Conservation (phyloP, 345 rosid genomes). For the Litchi chinensis region DNA sequence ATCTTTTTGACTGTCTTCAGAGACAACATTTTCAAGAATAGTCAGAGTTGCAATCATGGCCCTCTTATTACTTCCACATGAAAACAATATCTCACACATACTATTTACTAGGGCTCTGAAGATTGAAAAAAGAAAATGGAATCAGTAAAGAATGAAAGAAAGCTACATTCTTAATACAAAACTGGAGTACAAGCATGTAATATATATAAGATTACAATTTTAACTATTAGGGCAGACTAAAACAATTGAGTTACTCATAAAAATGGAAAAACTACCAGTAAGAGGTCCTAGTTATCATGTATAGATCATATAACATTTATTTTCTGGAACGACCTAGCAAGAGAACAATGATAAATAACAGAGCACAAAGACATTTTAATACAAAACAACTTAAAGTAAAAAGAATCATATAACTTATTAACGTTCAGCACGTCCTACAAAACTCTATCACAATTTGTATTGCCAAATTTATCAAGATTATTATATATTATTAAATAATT, state of each 20-base stretch:
- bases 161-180: not conserved
- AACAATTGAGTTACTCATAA: not conserved
- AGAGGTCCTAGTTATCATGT: not conserved
- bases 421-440: not conserved
- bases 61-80: conserved; percentile 74
- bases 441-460: not conserved
- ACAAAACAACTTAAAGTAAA: not conserved
- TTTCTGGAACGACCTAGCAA: not conserved
- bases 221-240: not conserved
- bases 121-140: not conserved
- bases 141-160: not conserved
- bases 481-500: not conserved
- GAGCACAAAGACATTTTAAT: not conserved
- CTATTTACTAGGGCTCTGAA: conserved; percentile 85
- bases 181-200: not conserved
- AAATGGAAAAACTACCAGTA: not conserved
- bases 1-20: conserved; percentile 36
- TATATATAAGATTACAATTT: not conserved
- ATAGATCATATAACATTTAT: conserved; percentile 4
- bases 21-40: conserved; percentile 33
- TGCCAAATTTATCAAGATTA: not conserved
- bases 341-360: not conserved
- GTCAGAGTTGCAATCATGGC: conserved; percentile 68
- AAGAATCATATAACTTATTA: not conserved
- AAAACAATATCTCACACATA: conserved; percentile 90